phyloP scores from a whole-genome alignment of 345 rosid species.

The Dovyalis caffra region DNA sequence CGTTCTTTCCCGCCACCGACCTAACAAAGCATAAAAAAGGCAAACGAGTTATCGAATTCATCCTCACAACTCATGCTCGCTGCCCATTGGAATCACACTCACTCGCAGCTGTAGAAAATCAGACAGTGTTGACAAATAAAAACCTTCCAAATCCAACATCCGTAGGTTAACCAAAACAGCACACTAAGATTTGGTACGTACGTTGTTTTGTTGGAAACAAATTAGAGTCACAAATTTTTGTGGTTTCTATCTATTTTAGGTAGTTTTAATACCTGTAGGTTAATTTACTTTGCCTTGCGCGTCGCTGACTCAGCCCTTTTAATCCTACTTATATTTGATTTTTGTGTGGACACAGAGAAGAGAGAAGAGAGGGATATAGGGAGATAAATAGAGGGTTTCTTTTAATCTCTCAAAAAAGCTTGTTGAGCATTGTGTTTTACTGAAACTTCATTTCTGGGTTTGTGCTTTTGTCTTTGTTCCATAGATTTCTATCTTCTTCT shows the following conservation, averaged over 20 bases:
- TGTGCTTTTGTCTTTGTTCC: neutral
- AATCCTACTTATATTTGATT: neutral
- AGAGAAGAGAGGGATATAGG: neutral
- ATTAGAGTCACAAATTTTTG: too few species aligned
- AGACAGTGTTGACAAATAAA: too few species aligned
- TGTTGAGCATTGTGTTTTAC: too few species aligned
- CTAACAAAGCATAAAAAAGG: neutral
- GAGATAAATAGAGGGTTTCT: slow-evolving; percentile 1
- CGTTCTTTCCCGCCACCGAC: slow-evolving; percentile 4
- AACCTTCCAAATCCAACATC: too few species aligned
- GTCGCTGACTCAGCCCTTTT: neutral
- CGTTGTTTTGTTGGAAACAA: too few species aligned
- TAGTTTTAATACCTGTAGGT: too few species aligned
- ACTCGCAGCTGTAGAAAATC: neutral
- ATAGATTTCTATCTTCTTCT: neutral
- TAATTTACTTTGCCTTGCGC: neutral
- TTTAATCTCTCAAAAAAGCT: neutral
- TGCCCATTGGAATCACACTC: neutral
- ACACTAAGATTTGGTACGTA: too few species aligned
- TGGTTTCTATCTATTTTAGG: too few species aligned
- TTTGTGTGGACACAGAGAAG: neutral
- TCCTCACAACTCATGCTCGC: too few species aligned
- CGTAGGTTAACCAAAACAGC: too few species aligned
- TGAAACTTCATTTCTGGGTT: neutral
- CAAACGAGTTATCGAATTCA: neutral